A percentile compares a stretch with the other conserved stretches of the same genome.
Conservation (phyloP, 202 grass and related monocot genomes). For the Eragrostis tef region DNA sequence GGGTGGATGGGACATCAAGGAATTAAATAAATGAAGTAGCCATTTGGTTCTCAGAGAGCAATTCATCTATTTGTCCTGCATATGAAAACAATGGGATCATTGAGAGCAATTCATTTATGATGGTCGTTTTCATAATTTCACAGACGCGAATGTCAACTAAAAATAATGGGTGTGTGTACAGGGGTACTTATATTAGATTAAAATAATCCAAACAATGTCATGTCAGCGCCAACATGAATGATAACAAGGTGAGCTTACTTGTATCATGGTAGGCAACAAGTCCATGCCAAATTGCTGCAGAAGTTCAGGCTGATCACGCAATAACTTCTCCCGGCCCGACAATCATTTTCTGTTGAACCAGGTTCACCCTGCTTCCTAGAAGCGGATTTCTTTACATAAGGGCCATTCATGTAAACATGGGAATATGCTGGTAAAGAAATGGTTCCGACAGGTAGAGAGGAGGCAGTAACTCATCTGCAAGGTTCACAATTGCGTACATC, state of each 20-base stretch:
- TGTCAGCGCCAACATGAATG: conserved; percentile 25
- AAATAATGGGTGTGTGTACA: no score
- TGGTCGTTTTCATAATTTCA: no score
- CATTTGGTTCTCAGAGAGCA: background rate
- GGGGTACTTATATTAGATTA: background rate
- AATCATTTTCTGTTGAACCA: conserved; percentile 48
- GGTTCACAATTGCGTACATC: conserved; percentile 89
- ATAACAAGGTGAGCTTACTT: conserved; percentile 51
- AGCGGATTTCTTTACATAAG: conserved; percentile 61
- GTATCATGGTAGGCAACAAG: conserved; percentile 76
- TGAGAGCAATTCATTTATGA: no score
- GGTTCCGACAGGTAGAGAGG: conserved; percentile 69
- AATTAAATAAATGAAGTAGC: background rate
- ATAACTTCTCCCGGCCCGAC: conserved; percentile 72
- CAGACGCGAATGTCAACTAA: no score
- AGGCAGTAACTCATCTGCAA: conserved; percentile 84
- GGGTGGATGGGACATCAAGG: background rate
- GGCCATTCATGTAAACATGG: conserved; percentile 55
- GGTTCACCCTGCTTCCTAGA: conserved; percentile 57
- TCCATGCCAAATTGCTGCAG: conserved; percentile 87
- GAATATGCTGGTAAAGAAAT: conserved; percentile 68
- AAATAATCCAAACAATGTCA: conserved; percentile 23
- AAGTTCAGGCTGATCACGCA: conserved; percentile 83
- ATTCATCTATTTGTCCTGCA: background rate
- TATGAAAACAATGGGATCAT: no score